A percentile compares a stretch with the other conserved stretches of the same genome.
phyloP scores from a whole-genome alignment of 805 yeast species.

The Yarrowia porcina region DNA sequence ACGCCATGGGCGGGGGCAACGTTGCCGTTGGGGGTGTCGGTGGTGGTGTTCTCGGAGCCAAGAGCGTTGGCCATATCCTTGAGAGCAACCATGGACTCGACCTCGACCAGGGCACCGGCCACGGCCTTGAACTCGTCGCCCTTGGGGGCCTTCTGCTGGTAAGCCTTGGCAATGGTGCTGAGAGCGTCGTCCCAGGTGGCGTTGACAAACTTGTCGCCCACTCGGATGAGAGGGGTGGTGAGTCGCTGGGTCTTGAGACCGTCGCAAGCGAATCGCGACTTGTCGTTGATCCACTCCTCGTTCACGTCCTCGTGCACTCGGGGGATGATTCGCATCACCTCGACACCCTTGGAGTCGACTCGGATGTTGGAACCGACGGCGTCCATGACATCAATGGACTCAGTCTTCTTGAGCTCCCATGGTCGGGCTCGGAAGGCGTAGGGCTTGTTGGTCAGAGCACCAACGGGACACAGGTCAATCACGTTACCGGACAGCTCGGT shows the following conservation, averaged over 20 bases:
- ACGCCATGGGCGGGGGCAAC: conserved; percentile 62
- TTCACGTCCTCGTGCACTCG: conserved; percentile 81
- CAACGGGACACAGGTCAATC: conserved; percentile 86
- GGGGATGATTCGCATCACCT: conserved; percentile 83
- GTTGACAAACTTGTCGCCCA: conserved; percentile 63
- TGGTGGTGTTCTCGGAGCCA: conserved; percentile 76
- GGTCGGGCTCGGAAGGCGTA: conserved; percentile 91
- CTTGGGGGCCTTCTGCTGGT: conserved; percentile 51
- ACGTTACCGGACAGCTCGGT: conserved; percentile 84
- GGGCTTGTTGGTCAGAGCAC: conserved; percentile 86
- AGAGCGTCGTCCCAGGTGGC: conserved; percentile 89
- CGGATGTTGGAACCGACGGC: conserved; percentile 79
- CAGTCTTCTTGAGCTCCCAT: conserved; percentile 89
- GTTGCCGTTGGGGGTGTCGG: conserved; percentile 61
- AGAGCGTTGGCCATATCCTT: conserved; percentile 74
- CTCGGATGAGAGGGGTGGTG: conserved; percentile 73
- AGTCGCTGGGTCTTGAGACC: conserved; percentile 83
- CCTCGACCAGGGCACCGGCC: conserved; percentile 78
- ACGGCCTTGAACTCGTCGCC: conserved; percentile 76
- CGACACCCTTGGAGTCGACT: conserved; percentile 82
- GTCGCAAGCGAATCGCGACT: conserved; percentile 80
- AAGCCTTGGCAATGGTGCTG: conserved; percentile 62
- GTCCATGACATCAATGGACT: conserved; percentile 78
- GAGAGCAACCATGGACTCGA: conserved; percentile 75
- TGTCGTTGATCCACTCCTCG: conserved; percentile 90